Evolutionary conservation across 2,329 filamentous ascomycete genomes (phyloP).

Genomic region (Fusarium incarnatum): DNA sequence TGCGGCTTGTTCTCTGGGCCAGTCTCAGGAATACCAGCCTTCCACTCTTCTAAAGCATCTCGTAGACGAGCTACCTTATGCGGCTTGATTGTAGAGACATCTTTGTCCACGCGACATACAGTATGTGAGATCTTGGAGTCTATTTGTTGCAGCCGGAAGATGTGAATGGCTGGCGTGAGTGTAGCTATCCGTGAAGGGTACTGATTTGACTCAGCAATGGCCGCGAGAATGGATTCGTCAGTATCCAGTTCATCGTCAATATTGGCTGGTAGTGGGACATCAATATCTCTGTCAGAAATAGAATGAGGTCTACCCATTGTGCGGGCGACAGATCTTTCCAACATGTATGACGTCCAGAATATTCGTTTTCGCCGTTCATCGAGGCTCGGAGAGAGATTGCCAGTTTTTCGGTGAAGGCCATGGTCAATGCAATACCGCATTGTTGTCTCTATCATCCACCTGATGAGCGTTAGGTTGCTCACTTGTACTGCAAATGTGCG

Average conservation of each 20-base stretch:
- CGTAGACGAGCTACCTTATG: neutral
- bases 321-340: conserved; percentile 1
- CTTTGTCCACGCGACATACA: neutral
- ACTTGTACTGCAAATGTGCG: fast-evolving
- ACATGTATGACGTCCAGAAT: conserved; percentile 11
- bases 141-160: conserved; percentile 4
- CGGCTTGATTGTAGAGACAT: neutral
- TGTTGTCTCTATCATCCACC: conserved; percentile 11
- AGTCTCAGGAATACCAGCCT: neutral
- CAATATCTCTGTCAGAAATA: conserved; percentile 8
- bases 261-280: neutral
- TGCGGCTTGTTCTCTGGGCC: neutral
- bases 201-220: neutral
- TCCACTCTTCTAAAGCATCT: neutral
- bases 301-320: conserved; percentile 12
- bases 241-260: neutral
- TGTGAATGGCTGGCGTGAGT: conserved; percentile 1
- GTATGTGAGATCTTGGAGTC: conserved; percentile 8
- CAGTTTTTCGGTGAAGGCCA: neutral
- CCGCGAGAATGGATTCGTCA: neutral
- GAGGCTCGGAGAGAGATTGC: neutral
- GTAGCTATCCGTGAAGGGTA: neutral
- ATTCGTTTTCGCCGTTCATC: neutral
- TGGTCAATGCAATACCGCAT: neutral
- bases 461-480: fast-evolving